Percentiles rank a stretch among this genome's conserved stretches.
phyloP scores from a whole-genome alignment of 2,329 filamentous ascomycete species.

The Pezicula carpinea region DNA sequence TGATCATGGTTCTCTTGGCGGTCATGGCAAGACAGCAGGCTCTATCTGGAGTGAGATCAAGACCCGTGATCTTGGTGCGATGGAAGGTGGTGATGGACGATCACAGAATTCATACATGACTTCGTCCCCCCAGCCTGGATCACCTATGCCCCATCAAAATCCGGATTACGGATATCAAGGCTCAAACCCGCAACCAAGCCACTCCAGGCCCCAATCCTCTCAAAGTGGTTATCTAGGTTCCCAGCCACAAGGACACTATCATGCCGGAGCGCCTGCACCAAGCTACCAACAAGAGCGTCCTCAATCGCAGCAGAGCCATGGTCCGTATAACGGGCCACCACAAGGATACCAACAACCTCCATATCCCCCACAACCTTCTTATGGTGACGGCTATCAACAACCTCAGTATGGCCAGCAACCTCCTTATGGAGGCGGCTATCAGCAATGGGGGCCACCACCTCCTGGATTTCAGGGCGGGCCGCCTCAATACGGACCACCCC shows the following conservation, averaged over 20 bases:
- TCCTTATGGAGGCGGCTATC: conserved; percentile 4
- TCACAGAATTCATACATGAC: conserved; percentile 18
- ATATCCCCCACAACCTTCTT: neutral
- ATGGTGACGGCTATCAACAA: conserved; percentile 5
- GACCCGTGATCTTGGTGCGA: conserved; percentile 51
- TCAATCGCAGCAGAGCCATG: neutral
- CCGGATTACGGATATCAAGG: conserved; percentile 25
- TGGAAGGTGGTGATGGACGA: conserved; percentile 45
- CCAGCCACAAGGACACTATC: conserved; percentile 13
- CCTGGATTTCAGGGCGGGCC: conserved; percentile 4
- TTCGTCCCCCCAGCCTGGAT: conserved; percentile 18
- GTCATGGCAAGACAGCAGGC: conserved; percentile 53
- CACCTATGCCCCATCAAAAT: conserved; percentile 15
- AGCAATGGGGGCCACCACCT: conserved; percentile 6
- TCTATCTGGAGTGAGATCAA: conserved; percentile 59
- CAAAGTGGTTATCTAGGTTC: conserved; percentile 19
- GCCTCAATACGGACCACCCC: conserved; percentile 5
- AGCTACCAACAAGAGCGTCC: conserved; percentile 11
- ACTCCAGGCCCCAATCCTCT: conserved; percentile 17
- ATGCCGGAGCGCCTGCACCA: conserved; percentile 10
- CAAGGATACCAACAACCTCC: conserved; percentile 4
- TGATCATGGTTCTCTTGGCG: conserved; percentile 30
- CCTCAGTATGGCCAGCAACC: conserved; percentile 4
- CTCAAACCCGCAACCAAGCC: conserved; percentile 9
- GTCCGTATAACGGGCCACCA: neutral